Percentiles rank a stretch among this genome's conserved stretches.
Evolutionary conservation across 768 basidiomycete genomes (phyloP).

Genomic region (Multifurca ochricompacta): DNA sequence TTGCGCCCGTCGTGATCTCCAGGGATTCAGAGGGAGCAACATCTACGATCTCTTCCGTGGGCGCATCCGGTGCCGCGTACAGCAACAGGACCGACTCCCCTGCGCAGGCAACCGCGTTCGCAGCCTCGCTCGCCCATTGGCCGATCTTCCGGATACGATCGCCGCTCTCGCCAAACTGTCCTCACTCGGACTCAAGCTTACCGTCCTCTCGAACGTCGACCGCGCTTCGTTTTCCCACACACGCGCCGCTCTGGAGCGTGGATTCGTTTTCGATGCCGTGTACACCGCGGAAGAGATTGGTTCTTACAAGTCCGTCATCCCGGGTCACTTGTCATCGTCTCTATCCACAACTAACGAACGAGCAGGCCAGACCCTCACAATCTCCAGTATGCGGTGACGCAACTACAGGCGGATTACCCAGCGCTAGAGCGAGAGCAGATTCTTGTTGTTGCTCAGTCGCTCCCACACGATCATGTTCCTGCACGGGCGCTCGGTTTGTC

Average conservation of each 20-base stretch:
- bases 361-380: slow-evolving; percentile 31
- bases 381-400: slow-evolving; percentile 42
- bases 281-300: slow-evolving; percentile 66
- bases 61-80: too few relatives aligned
- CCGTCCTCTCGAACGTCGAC: slow-evolving; percentile 74
- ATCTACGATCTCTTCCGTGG: background rate
- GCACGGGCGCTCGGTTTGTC: slow-evolving; percentile 47
- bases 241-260: slow-evolving; percentile 38
- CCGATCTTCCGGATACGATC: slow-evolving; percentile 57
- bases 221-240: slow-evolving; percentile 53
- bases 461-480: slow-evolving; percentile 59
- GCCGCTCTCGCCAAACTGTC: slow-evolving; percentile 52
- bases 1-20: background rate
- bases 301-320: slow-evolving; percentile 60
- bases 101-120: slow-evolving; percentile 45
- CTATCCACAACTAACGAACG: background rate
- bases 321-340: background rate
- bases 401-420: slow-evolving; percentile 25
- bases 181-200: slow-evolving; percentile 50
- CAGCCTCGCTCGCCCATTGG: slow-evolving; percentile 54
- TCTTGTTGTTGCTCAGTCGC: slow-evolving; percentile 59
- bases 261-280: slow-evolving; percentile 45
- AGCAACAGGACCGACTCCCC: background rate
- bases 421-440: slow-evolving; percentile 38
- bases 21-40: background rate